Base-by-base conservation (phyloP, 352 stramenopile species). In the Pythium utonaiense region DNA sequence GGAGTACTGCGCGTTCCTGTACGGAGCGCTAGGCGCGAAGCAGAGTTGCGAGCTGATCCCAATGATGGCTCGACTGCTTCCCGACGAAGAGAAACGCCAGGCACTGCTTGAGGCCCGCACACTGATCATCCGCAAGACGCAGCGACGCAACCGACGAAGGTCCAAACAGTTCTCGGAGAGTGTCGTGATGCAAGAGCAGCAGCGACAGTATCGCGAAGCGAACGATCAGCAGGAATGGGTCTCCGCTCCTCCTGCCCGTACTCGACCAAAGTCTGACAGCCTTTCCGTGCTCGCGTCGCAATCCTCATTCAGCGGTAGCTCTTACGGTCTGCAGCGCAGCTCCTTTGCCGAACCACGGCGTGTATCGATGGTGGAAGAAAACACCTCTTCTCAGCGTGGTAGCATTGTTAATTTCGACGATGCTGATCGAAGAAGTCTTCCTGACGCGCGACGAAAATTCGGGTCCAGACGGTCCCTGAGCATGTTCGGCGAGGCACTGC, bases 101-200 rank as follows among this genome's bases (percentile, higher is more conserved):
- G 70, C 86, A 45, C 62, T 93, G 27, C 62, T 93, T 65, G 70
- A 78, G 12, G 83, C 79, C 10, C 75, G 83, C 52, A 73, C 79
- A 8, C 70, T 71, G 36, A 89, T 92, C 52, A 83, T 80, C 64
- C 73, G 78, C 30, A 75, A 80, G 45, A 71, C 71, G 44, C 61
- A 81, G 21, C 81, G 80, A 27, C 78, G 83, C 38, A 73, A 90
- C 41, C 80, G 80, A 42, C 72, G 80, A n/a, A 75, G 83, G 12
- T 90, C 80, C 0, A 92, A 92, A 64, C 83, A 92, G 48, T 88
- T 87, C 61, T 92, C 83, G 1, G 83, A 92, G 50, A 89, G 71
- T 45, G 69, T 89, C 12, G 76, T 86, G 41, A 69, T 88, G 45
- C 71, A 89, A 53, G 71, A 88, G n/a, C 75, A 79, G n/a, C 57